phyloP scores from a whole-genome alignment of 108 stramenopile genomes.

The Licmophora abbreviata region DNA sequence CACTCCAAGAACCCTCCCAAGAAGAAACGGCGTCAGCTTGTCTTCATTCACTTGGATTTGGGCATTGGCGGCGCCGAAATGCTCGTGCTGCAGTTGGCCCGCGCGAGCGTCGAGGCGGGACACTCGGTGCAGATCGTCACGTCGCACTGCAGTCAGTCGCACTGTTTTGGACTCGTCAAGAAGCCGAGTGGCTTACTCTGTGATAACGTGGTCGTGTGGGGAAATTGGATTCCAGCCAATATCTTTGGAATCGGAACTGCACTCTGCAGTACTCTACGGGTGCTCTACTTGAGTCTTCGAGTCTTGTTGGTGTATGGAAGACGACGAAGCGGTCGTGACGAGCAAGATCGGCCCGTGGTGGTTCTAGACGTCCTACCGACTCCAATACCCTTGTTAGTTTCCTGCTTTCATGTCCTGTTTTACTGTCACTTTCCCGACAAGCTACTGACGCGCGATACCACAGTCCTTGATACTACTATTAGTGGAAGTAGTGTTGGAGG shows the following conservation, averaged over 20 bases:
- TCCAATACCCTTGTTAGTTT: conserved; percentile 66
- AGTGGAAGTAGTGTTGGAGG: conserved; percentile 53
- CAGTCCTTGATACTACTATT: conserved; percentile 1
- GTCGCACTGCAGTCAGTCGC: conserved; percentile 84
- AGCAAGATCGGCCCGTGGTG: conserved; percentile 49
- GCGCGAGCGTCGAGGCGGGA: conserved; percentile 24
- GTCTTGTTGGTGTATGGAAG: conserved; percentile 8
- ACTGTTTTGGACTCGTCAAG: conserved; percentile 89
- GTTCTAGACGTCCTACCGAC: conserved; percentile 91
- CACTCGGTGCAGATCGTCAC: conserved; percentile 80
- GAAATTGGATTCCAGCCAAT: conserved; percentile 63
- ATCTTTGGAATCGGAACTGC: conserved; percentile 40
- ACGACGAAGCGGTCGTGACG: conserved; percentile 13
- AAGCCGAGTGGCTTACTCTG: conserved; percentile 43
- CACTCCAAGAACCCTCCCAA: no score
- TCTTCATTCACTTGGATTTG: conserved; percentile 81
- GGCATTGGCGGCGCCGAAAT: conserved; percentile 89
- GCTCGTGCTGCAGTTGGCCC: conserved; percentile 70
- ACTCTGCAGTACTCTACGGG: conserved; percentile 56
- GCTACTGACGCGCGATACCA: conserved; percentile 60
- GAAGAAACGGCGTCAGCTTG: no score
- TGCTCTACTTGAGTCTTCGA: conserved; percentile 56
- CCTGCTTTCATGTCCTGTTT: conserved; percentile 66
- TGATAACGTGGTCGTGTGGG: conserved; percentile 45
- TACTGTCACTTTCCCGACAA: conserved; percentile 99